phyloP scores from a whole-genome alignment of 768 basidiomycete species.

The Candolleomyces efflorescens region DNA sequence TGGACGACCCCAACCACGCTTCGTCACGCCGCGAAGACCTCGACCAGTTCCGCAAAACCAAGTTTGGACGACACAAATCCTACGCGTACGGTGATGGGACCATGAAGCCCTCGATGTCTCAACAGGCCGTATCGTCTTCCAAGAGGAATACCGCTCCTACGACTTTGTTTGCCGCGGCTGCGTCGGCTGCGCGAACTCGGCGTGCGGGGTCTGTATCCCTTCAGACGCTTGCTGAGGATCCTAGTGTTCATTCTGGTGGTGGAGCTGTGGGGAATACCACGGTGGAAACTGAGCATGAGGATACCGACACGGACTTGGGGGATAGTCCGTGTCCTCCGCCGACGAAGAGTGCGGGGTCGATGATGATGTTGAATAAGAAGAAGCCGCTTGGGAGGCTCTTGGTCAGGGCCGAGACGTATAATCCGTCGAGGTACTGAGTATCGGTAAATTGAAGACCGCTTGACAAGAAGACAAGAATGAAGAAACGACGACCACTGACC shows the following conservation, averaged over 20 bases:
- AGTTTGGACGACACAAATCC: slow-evolving; percentile 86
- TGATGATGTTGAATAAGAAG: slow-evolving; percentile 54
- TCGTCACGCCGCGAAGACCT: slow-evolving; percentile 79
- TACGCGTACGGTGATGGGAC: slow-evolving; percentile 86
- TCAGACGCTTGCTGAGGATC: slow-evolving; percentile 64
- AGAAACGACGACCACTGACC: not conserved
- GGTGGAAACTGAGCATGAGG: slow-evolving; percentile 50
- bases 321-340: slow-evolving; percentile 88
- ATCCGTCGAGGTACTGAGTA: slow-evolving; percentile 25
- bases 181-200: slow-evolving; percentile 61
- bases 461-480: not conserved
- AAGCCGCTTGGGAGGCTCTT: slow-evolving; percentile 48
- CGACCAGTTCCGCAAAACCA: slow-evolving; percentile 86
- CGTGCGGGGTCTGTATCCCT: slow-evolving; percentile 46
- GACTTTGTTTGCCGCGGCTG: slow-evolving; percentile 54
- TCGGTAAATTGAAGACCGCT: not conserved
- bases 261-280: no score
- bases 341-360: slow-evolving; percentile 52
- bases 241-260: no score
- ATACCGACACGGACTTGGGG: slow-evolving; percentile 74
- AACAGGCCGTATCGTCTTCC: slow-evolving; percentile 36
- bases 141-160: slow-evolving; percentile 68
- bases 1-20: slow-evolving; percentile 91
- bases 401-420: slow-evolving; percentile 65
- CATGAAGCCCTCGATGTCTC: slow-evolving; percentile 31